These are phyloP conservation scores for Polygonum maritimum DNA, from an alignment of 148 eudicot genomes.

Conservation along the genomic window DNA sequence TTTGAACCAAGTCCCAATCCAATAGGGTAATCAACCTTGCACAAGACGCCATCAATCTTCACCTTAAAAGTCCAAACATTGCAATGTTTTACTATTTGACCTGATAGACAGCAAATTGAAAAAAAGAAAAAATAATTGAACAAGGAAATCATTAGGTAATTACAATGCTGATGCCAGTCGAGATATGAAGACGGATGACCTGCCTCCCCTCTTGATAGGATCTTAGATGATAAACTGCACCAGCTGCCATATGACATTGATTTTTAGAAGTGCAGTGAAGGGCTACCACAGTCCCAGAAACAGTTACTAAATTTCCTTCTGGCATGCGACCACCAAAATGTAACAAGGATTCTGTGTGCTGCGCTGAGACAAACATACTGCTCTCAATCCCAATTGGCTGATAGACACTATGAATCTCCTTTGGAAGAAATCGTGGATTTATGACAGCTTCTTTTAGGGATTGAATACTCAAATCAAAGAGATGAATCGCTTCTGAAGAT, in stretches of 20 bases:
- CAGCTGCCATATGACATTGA: slow-evolving; percentile 12
- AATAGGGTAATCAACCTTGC: slow-evolving; percentile 45
- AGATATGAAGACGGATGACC: slow-evolving; percentile 48
- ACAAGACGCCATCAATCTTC: slow-evolving; percentile 37
- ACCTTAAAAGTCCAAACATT: slow-evolving; percentile 33
- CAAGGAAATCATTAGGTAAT: slow-evolving; percentile 12
- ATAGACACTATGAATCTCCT: slow-evolving; percentile 17
- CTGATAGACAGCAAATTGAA: slow-evolving; percentile 4
- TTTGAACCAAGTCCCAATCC: slow-evolving; percentile 70
- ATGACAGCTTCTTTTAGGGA: slow-evolving; percentile 20
- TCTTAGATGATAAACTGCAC: slow-evolving; percentile 22
- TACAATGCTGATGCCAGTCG: slow-evolving; percentile 49
- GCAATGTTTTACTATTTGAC: slow-evolving; percentile 15
- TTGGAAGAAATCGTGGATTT: slow-evolving; percentile 15
- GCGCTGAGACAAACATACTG: slow-evolving; percentile 15
- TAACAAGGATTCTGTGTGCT: slow-evolving; percentile 19
- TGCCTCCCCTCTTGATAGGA: slow-evolving; percentile 20
- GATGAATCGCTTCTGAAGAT: slow-evolving; percentile 23
- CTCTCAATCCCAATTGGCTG: slow-evolving; percentile 13
- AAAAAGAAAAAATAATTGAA: slow-evolving; percentile 1
- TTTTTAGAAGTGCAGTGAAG: slow-evolving; percentile 26
- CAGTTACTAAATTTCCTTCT: slow-evolving; percentile 55
- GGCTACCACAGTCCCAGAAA: slow-evolving; percentile 55
- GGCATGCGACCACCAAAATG: slow-evolving; percentile 30
- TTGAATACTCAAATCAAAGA: slow-evolving; percentile 27